These are phyloP conservation scores for Fagopyrum tataricum DNA, from an alignment of 148 eudicot species.

Conservation along the genomic window DNA sequence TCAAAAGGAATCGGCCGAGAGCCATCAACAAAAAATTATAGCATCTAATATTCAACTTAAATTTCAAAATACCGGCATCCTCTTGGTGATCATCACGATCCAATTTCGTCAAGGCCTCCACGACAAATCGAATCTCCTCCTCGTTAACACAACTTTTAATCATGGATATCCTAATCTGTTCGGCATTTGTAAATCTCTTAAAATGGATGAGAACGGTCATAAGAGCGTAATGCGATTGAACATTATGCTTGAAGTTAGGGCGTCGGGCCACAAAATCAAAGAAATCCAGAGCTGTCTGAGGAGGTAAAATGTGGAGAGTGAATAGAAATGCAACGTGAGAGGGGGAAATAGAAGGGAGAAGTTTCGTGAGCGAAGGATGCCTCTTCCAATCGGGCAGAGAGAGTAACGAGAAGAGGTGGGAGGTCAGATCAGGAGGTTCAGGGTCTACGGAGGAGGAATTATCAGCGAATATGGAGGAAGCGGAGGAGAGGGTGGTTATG, in stretches of 20 bases:
- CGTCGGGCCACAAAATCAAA: constrained; percentile 34
- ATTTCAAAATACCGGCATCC: constrained; percentile 21
- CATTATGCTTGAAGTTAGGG: constrained; percentile 43
- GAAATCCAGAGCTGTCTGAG: constrained; percentile 41
- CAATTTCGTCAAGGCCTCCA: constrained; percentile 36
- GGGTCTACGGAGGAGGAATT: neutral
- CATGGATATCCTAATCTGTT: constrained; percentile 43
- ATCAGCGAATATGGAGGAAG: neutral
- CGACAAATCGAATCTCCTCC: constrained; percentile 37
- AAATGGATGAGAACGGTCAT: constrained; percentile 29
- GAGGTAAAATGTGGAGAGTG: constrained; percentile 32
- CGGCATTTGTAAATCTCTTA: constrained; percentile 30
- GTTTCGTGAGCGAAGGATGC: constrained; percentile 37
- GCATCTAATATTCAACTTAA: constrained; percentile 50
- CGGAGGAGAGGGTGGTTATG: neutral
- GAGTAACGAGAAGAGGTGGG: constrained; percentile 38
- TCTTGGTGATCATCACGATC: constrained; percentile 33
- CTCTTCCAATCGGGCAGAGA: constrained; percentile 65
- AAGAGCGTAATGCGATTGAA: constrained; percentile 31
- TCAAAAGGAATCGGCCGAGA: constrained; percentile 48
- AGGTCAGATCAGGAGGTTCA: constrained; percentile 14
- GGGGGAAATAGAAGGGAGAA: constrained; percentile 44
- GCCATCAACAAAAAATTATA: constrained; percentile 61
- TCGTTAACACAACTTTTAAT: constrained; percentile 34
- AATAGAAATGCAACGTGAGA: constrained; percentile 43